Evolutionary conservation across 331 rosid genomes (phyloP).

Genomic region (Ulmus americana): DNA sequence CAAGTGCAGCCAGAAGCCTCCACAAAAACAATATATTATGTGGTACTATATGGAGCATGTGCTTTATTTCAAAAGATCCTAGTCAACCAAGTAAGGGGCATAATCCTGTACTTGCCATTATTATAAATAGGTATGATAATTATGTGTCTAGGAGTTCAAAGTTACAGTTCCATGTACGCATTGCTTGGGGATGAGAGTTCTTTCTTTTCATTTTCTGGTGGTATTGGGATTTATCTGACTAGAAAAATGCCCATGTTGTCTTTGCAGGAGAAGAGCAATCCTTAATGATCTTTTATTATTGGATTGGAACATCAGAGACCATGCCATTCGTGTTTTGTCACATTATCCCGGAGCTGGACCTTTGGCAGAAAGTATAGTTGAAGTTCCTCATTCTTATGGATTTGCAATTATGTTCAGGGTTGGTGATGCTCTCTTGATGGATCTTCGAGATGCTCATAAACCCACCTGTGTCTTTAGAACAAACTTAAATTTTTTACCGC

Average conservation of each 20-base stretch:
- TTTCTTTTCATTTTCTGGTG: conserved; percentile 21
- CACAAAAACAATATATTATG: conserved; percentile 35
- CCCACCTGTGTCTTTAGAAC: conserved; percentile 63
- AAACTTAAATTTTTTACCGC: conserved; percentile 52
- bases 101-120: conserved; percentile 76
- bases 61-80: conserved; percentile 71
- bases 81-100: conserved; percentile 46
- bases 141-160: background rate
- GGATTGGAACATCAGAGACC: conserved; percentile 70
- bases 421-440: conserved; percentile 86
- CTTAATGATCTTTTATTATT: conserved; percentile 63
- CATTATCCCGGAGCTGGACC: conserved; percentile 66
- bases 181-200: conserved; percentile 21
- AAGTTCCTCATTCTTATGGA: conserved; percentile 75
- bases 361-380: conserved; percentile 64
- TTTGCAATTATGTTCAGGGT: conserved; percentile 74
- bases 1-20: conserved; percentile 37
- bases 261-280: conserved; percentile 54
- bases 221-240: conserved; percentile 12
- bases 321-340: conserved; percentile 42
- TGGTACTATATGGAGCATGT: conserved; percentile 93
- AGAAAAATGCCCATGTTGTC: conserved; percentile 13
- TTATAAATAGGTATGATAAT: conserved; percentile 63
- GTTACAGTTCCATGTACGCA: conserved; percentile 4
- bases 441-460: conserved; percentile 60